Conservation (phyloP, 176 grass and related monocot genomes). For the Elymus sibiricus region DNA sequence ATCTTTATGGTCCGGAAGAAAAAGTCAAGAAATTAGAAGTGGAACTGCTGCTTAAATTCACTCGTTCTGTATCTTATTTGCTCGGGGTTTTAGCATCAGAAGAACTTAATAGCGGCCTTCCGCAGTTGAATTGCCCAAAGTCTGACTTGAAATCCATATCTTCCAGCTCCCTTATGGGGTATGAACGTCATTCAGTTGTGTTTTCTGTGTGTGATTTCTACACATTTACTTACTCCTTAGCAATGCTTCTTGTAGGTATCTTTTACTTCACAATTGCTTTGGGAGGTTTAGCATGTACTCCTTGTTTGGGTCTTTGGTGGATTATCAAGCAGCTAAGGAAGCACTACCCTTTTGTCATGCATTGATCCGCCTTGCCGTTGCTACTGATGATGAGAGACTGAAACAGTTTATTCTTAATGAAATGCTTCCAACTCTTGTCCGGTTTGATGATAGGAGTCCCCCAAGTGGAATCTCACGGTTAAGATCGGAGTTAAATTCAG, state of each 20-base stretch:
- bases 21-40: constrained; percentile 62
- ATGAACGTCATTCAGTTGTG: neutral
- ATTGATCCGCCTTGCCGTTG: constrained; percentile 43
- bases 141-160: constrained; percentile 1
- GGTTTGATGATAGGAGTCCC: neutral
- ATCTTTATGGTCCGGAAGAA: constrained; percentile 53
- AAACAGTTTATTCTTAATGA: constrained; percentile 64
- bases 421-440: constrained; percentile 39
- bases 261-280: constrained; percentile 44
- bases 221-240: neutral
- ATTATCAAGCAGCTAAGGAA: constrained; percentile 47
- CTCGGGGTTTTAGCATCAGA: constrained; percentile 46
- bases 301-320: constrained; percentile 41
- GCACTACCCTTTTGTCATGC: constrained; percentile 46
- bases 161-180: constrained; percentile 51
- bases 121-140: neutral
- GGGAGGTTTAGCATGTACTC: constrained; percentile 37
- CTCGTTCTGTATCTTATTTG: constrained; percentile 37
- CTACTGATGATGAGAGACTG: constrained; percentile 39
- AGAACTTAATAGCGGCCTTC: constrained; percentile 6
- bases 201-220: neutral
- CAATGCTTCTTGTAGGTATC: constrained; percentile 39
- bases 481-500: constrained; percentile 43
- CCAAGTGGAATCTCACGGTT: constrained; percentile 37
- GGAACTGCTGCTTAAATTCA: constrained; percentile 31